These are phyloP conservation scores for Umbelopsis ramanniana DNA, from an alignment of 192 early-diverging fungal species.

Conservation along the genomic window DNA sequence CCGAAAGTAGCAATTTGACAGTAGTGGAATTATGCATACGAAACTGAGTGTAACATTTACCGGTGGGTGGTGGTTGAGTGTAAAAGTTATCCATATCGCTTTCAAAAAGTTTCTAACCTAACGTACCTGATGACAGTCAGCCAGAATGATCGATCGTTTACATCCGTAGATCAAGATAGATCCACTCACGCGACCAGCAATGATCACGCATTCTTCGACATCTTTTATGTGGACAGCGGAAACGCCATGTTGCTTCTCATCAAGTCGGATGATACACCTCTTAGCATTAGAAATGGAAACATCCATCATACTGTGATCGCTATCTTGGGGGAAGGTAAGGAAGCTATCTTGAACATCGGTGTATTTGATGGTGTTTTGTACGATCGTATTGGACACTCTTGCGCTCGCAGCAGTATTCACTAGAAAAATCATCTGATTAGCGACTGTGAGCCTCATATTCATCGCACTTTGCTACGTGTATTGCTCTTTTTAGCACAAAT, in stretches of 20 bases:
- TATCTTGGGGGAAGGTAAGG: background rate
- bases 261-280: slow-evolving; percentile 69
- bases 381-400: background rate
- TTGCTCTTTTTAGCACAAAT: background rate
- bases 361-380: background rate
- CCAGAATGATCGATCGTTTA: slow-evolving; percentile 59
- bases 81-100: background rate
- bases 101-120: slow-evolving; percentile 1
- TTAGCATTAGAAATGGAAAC: slow-evolving; percentile 61
- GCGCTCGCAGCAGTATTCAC: background rate
- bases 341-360: background rate
- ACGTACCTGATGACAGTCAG: slow-evolving; percentile 79
- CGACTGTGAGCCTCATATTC: background rate
- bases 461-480: background rate
- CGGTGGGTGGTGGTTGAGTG: background rate
- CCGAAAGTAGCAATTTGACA: slow-evolving; percentile 70
- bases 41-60: slow-evolving; percentile 51
- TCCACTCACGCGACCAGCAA: slow-evolving; percentile 69
- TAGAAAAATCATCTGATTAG: background rate
- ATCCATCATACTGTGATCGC: slow-evolving; percentile 45
- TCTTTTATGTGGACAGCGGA: slow-evolving; percentile 81
- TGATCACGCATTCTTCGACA: slow-evolving; percentile 66
- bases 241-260: slow-evolving; percentile 47
- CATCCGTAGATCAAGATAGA: slow-evolving; percentile 75
- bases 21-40: slow-evolving; percentile 76